phyloP scores from a whole-genome alignment of 352 stramenopile genomes.

The Proteromonas lacertae region DNA sequence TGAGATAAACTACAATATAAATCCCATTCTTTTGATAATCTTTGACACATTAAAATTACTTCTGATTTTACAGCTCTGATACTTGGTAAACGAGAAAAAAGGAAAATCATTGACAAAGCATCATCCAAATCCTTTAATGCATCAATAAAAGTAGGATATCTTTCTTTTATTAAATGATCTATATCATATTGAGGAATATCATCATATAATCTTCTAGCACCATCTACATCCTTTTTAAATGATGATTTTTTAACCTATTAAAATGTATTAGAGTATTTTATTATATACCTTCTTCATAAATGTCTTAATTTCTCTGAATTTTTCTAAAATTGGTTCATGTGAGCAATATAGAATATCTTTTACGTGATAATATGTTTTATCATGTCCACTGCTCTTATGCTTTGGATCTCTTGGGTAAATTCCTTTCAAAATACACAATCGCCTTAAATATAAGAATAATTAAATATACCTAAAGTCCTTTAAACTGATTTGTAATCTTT shows the following conservation, averaged over 20 bases:
- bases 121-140: conserved; percentile 90
- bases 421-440: conserved; percentile 95
- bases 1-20: conserved; percentile 59
- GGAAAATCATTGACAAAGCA: conserved; percentile 63
- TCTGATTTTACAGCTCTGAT: conserved; percentile 31
- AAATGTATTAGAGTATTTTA: too few relatives aligned
- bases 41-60: conserved; percentile 45
- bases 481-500: conserved; percentile 66
- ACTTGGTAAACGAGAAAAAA: conserved; percentile 72
- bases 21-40: conserved; percentile 65
- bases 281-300: conserved; percentile 90
- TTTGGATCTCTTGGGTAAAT: conserved; percentile 88
- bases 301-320: conserved; percentile 85
- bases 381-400: conserved; percentile 37
- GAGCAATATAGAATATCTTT: conserved; percentile 88
- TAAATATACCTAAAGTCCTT: conserved; percentile 63
- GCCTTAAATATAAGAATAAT: conserved; percentile 6
- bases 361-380: conserved; percentile 95
- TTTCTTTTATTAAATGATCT: conserved; percentile 90
- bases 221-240: not conserved
- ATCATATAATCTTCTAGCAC: conserved; percentile 1
- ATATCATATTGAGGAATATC: conserved; percentile 56
- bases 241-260: not conserved
- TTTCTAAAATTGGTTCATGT: conserved; percentile 86
- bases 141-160: conserved; percentile 84